A percentile compares a stretch with the other conserved stretches of the same genome.
Conservation (phyloP, 305 asterid genomes). For the Euphrasia arctica region DNA sequence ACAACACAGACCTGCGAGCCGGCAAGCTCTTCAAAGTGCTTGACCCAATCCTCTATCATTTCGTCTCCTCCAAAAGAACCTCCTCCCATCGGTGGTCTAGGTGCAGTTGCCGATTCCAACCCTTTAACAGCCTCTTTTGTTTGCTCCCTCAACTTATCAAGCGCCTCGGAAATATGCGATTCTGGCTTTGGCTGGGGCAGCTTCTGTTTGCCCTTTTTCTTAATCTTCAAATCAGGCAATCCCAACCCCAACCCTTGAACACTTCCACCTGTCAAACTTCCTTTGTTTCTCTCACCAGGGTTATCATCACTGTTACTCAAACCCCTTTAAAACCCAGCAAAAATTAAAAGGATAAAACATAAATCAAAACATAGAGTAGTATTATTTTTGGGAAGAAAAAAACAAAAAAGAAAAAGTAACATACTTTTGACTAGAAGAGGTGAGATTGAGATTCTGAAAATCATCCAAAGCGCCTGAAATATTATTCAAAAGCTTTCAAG, state of each 20-base stretch:
- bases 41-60: constrained; percentile 92
- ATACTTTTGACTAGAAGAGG: constrained; percentile 74
- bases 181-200: constrained; percentile 45
- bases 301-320: constrained; percentile 26
- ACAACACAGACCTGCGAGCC: constrained; percentile 72
- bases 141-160: constrained; percentile 89
- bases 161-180: constrained; percentile 81
- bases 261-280: constrained; percentile 37
- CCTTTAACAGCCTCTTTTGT: constrained; percentile 93
- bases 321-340: constrained; percentile 37
- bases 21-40: constrained; percentile 97
- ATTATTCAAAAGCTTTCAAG: background rate
- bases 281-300: constrained; percentile 48
- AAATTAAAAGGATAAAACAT: background rate
- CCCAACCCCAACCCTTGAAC: constrained; percentile 85
- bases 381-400: background rate
- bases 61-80: constrained; percentile 67
- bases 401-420: background rate
- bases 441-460: constrained; percentile 84
- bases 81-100: constrained; percentile 38
- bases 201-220: constrained; percentile 87
- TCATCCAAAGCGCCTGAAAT: constrained; percentile 98
- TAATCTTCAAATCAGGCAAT: constrained; percentile 80
- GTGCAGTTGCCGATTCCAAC: constrained; percentile 65
- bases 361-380: background rate